Base-by-base conservation (phyloP, 139 green algal species). In the Chlorella sp. region DNA sequence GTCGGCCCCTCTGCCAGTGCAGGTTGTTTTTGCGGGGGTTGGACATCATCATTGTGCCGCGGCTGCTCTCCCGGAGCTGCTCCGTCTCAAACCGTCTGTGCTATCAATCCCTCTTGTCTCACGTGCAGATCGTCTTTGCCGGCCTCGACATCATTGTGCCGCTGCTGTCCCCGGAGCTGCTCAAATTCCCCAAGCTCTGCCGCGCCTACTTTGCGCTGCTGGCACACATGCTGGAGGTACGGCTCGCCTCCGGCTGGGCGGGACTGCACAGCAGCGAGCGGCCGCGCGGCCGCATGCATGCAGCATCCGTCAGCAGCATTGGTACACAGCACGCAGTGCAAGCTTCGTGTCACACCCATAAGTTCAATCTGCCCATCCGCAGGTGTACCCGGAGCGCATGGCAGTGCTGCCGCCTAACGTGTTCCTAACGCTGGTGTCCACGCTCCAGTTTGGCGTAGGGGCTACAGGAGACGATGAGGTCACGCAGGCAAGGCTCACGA, bases 181-280 rank as follows among this genome's bases (percentile, higher is more conserved):
- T 98, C 40, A 92, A 92, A 75, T 92, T 94, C 87, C 94, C 94
- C 69, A 97, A 96, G 87, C 90, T 98, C 73, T 89, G 90, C n/a
- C 81, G 85, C 54, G 75, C 91, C 36, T 98, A 95, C 85, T 98
- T 98, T 75, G 67, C 62, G 30, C 86, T 98, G 82, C 85, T 98
- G 51, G 86, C 91, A 3, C 89, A 96, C 86, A 93, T 97, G 92
- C 74, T 95, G 72, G 95, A 98, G 87, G 93, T 90, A 58, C 86
- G 58, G 36, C 1, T 3, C n/a, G n/a, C n/a, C n/a, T n/a, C n/a
- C n/a, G n/a, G n/a, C n/a, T n/a, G n/a, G n/a, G n/a, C n/a, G n/a
- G n/a, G n/a, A n/a, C n/a, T n/a, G n/a, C n/a, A n/a, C n/a, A n/a
- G n/a, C n/a, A n/a, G n/a, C n/a, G n/a, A n/a, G n/a, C n/a, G n/a